A percentile compares a stretch with the other conserved stretches of the same genome.
These are phyloP conservation scores for Mycena polygramma DNA, from an alignment of 768 basidiomycete genomes.

Conservation along the genomic window DNA sequence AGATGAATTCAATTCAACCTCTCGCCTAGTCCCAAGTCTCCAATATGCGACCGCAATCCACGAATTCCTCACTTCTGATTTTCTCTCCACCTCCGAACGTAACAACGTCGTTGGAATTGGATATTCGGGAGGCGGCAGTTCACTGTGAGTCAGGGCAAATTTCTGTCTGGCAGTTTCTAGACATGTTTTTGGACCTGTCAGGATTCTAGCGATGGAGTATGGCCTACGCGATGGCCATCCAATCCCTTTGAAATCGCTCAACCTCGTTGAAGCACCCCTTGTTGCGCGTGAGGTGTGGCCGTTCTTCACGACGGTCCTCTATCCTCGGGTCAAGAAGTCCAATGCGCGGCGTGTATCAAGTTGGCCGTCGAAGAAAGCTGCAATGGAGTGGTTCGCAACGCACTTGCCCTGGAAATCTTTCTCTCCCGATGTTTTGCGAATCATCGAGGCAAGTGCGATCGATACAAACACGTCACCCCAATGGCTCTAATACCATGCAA, in stretches of 20 bases:
- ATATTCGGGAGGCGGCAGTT: constrained; percentile 34
- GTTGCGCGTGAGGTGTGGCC: constrained; percentile 29
- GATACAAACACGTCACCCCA: neutral
- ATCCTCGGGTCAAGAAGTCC: constrained; percentile 22
- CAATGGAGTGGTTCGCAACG: constrained; percentile 29
- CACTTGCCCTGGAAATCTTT: constrained; percentile 28
- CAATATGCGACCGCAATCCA: constrained; percentile 34
- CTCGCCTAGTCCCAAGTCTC: constrained; percentile 22
- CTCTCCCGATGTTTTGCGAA: constrained; percentile 9
- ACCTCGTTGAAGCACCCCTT: constrained; percentile 25
- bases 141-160: constrained; percentile 19
- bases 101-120: constrained; percentile 34
- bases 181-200: neutral
- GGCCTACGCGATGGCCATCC: constrained; percentile 10
- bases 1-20: neutral
- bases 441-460: constrained; percentile 13
- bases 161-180: neutral
- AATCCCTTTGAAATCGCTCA: constrained; percentile 16
- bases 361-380: constrained; percentile 26
- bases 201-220: constrained; percentile 28
- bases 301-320: constrained; percentile 3
- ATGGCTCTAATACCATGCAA: neutral
- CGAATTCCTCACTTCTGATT: constrained; percentile 32
- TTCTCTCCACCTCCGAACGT: constrained; percentile 24
- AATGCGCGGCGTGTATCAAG: constrained; percentile 23